Conservation (phyloP, 2,329 filamentous ascomycete genomes). For the Aureobasidium sp. region DNA sequence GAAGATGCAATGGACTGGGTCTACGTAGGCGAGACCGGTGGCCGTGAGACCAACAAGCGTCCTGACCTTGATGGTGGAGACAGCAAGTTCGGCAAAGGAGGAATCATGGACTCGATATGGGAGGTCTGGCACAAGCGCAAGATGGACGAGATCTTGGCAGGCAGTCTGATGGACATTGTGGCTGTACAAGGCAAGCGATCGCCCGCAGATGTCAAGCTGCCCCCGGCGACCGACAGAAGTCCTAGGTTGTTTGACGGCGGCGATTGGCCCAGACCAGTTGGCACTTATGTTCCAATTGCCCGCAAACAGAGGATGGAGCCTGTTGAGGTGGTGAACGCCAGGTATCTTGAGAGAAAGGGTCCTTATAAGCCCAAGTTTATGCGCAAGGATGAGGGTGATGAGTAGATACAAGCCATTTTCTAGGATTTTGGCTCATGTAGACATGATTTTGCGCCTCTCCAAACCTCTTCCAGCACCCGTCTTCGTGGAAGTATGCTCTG, state of each 20-base stretch:
- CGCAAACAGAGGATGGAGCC: constrained; percentile 47
- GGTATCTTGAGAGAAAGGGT: constrained; percentile 46
- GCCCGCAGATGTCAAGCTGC: constrained; percentile 11
- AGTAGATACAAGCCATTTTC: constrained; percentile 15
- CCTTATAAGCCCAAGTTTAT: constrained; percentile 26
- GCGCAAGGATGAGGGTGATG: constrained; percentile 18
- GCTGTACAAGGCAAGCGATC: constrained; percentile 31
- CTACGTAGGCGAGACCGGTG: constrained; percentile 61
- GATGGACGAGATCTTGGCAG: constrained; percentile 81
- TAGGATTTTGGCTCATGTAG: constrained; percentile 60
- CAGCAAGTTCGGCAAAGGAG: constrained; percentile 55
- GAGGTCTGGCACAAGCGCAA: constrained; percentile 72
- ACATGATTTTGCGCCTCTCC: constrained; percentile 76
- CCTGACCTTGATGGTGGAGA: constrained; percentile 34
- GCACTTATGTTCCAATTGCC: constrained; percentile 50
- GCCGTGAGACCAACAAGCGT: constrained; percentile 23
- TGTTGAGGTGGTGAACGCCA: constrained; percentile 54
- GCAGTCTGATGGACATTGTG: constrained; percentile 59
- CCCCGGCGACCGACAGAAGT: constrained; percentile 23
- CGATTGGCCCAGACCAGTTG: constrained; percentile 44
- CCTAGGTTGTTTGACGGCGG: constrained; percentile 52
- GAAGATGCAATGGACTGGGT: constrained; percentile 67
- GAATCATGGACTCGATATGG: constrained; percentile 72
- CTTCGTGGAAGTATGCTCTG: constrained; percentile 62
- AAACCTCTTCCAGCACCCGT: constrained; percentile 74